Percentiles rank a stretch among this genome's conserved stretches.
Evolutionary conservation across 106 monocot species (phyloP).

Genomic region (Platanthera guangdongensis): DNA sequence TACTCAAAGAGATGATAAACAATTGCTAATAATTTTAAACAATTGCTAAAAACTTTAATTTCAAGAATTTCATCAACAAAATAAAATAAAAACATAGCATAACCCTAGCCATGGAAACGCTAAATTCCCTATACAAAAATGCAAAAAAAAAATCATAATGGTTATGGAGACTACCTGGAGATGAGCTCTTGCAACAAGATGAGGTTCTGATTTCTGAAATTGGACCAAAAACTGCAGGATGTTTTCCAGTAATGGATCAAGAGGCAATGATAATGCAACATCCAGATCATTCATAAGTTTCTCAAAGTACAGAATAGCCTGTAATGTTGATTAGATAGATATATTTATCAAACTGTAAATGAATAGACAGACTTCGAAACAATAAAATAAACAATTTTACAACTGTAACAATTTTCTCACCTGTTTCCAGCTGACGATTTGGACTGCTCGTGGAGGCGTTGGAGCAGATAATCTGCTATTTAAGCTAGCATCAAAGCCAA

Average conservation of each 20-base stretch:
- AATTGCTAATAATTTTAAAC: not conserved
- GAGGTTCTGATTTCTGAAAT: constrained; percentile 80
- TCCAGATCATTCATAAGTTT: constrained; percentile 86
- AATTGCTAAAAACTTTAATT: not conserved
- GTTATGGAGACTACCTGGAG: constrained; percentile 51
- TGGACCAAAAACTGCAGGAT: constrained; percentile 58
- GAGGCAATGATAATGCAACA: constrained; percentile 51
- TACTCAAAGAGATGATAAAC: not conserved
- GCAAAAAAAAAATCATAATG: not conserved
- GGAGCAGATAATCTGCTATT: constrained; percentile 72
- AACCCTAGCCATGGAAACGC: not conserved
- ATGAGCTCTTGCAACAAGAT: constrained; percentile 90
- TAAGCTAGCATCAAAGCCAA: constrained; percentile 88
- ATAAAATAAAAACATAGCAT: not conserved
- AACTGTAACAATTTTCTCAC: constrained; percentile 23
- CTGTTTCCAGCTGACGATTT: constrained; percentile 74
- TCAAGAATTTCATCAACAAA: not conserved
- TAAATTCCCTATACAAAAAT: not conserved
- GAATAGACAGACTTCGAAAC: not conserved
- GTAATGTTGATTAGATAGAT: constrained; percentile 17
- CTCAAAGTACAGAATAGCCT: constrained; percentile 81
- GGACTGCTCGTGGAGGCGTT: constrained; percentile 77
- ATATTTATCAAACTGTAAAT: not conserved
- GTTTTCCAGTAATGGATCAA: constrained; percentile 62
- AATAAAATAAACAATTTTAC: not conserved